Evolutionary conservation across 1,139 yeast genomes (phyloP), one percentile per base, ranked within the genome.

Genomic region (Magnusiomyces clavatus): DNA sequence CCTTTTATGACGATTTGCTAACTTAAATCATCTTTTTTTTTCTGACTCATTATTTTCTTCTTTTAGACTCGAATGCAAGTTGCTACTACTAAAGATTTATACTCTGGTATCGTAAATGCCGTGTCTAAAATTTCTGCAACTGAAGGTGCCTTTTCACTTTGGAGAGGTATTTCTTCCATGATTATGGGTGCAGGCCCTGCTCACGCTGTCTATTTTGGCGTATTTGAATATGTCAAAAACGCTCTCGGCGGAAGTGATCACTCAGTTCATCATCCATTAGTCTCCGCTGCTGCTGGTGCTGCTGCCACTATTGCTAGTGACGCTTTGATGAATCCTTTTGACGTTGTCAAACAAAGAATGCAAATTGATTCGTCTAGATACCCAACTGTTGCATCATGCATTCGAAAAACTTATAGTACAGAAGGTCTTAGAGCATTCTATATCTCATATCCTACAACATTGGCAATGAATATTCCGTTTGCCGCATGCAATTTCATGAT

Each of bases 121-220:
- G 82, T 89, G 51, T 76, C 88, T 20, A 77, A 78, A 61, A 89
- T 92, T 54, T 77, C 89, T 17, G 80, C 96, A 14, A 76, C 86
- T n/a, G 98, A 92, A 68, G 98, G 98, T 1, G 86, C 94, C 2
- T 68, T 80, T 54, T 86, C 96, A 1, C 77, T 90, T 46, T 92
- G 97, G 96, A 77, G 95, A 64, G 99, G 99, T 55, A 89, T 92
- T 37, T 83, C 92, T 14, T 86, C 96, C 1, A 96, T 94, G 58
- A 82, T 90, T 11, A 67, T 92, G 57, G 99, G 99, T 44, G 97
- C 99, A n/a, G 99, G 98, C 4, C 99, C 99, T 1, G 97, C 98
- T 10, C 99, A 92, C 71, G 98, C 98, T 1, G 86, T 94, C 14
- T 94, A 94, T 70, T 92, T 90, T 69, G 85, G 92, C n/a, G 96